These are phyloP conservation scores for Posidonia oceanica DNA, from an alignment of 116 monocot genomes.

Conservation along the genomic window DNA sequence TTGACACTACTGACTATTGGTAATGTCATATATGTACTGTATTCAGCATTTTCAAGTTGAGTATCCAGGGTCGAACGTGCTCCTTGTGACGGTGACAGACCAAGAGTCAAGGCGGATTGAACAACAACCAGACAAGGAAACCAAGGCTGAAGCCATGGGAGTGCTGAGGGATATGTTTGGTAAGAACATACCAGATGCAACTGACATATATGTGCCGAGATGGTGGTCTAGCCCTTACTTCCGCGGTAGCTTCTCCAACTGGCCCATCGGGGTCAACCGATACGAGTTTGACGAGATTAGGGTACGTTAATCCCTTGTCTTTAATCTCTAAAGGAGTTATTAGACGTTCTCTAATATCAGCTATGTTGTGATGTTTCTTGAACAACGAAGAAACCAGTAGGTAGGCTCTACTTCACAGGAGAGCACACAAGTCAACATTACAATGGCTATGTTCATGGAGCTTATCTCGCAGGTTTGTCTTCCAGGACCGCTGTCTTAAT, in stretches of 20 bases:
- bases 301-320: constrained; percentile 16
- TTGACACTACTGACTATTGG: background rate
- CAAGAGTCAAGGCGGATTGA: constrained; percentile 82
- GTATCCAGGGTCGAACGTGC: constrained; percentile 54
- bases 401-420: constrained; percentile 70
- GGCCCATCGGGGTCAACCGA: constrained; percentile 73
- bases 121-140: constrained; percentile 45
- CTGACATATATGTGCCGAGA: constrained; percentile 59
- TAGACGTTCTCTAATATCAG: too few species aligned
- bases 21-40: background rate
- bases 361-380: background rate
- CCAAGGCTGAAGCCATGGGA: constrained; percentile 53
- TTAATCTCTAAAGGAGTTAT: too few species aligned
- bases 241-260: constrained; percentile 70
- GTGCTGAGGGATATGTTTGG: constrained; percentile 73
- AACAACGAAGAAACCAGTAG: constrained; percentile 46
- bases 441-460: constrained; percentile 86
- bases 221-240: constrained; percentile 81
- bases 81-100: constrained; percentile 68
- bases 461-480: constrained; percentile 49
- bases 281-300: constrained; percentile 74
- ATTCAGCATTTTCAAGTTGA: constrained; percentile 43
- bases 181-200: constrained; percentile 43
- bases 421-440: constrained; percentile 77
- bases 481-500: background rate